These are phyloP conservation scores for Leptographium galeiforme DNA, from an alignment of 2,329 filamentous ascomycete species.

Conservation along the genomic window DNA sequence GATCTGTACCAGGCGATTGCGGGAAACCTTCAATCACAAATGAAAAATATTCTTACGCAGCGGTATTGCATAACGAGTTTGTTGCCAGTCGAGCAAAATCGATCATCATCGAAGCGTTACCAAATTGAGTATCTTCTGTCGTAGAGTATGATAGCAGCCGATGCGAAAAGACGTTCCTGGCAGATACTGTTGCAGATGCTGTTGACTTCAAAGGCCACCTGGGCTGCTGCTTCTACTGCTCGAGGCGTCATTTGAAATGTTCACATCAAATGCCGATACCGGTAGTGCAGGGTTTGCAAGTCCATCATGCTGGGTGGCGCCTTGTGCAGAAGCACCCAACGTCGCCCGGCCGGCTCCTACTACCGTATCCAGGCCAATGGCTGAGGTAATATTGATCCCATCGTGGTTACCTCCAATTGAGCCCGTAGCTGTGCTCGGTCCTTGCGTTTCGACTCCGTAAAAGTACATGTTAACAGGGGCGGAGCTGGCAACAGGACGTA, in stretches of 20 bases:
- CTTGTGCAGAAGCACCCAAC: background rate
- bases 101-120: background rate
- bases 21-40: background rate
- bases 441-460: background rate
- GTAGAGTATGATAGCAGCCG: too few species aligned
- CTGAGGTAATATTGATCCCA: background rate
- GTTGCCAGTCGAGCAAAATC: too few species aligned
- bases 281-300: background rate
- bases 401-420: background rate
- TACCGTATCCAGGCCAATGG: background rate
- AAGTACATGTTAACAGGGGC: background rate
- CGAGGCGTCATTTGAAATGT: background rate
- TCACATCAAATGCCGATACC: background rate
- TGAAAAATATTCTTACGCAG: background rate
- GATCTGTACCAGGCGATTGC: background rate
- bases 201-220: background rate
- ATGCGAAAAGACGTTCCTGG: background rate
- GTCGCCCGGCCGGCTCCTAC: background rate
- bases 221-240: conserved; percentile 1
- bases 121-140: background rate
- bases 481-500: background rate
- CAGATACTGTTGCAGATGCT: background rate
- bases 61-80: too few species aligned
- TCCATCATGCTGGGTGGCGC: background rate
- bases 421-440: conserved; percentile 1